Base-by-base conservation (phyloP, 2,329 filamentous ascomycete genomes). In the Diatrype stigma region DNA sequence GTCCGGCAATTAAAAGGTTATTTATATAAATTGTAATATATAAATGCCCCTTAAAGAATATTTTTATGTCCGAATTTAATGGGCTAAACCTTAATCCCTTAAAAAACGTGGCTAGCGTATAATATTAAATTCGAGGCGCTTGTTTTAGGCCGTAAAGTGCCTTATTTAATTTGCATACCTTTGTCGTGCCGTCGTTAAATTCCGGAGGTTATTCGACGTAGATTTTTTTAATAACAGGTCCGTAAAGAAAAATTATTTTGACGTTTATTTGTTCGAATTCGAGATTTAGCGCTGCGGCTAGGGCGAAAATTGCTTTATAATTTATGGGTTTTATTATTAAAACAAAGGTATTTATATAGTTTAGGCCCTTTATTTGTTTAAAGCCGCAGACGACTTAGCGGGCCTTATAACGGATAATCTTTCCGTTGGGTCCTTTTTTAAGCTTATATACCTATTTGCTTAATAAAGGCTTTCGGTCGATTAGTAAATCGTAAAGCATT, bases 231-330 rank as follows among this genome's bases (percentile, higher is more conserved):
- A n/a, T n/a, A n/a, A 34, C 51, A 53, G 34, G 51, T n/a, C n/a
- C n/a, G n/a, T n/a, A n/a, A n/a, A n/a, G n/a, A n/a, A n/a, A n/a
- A n/a, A n/a, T n/a, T n/a, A n/a, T n/a, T n/a, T n/a, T n/a, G 49
- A 16, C 51, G 42, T 51, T 53, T 49, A 53, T 53, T 48, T 53
- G 45, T 47, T 53, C 42, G 4, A 53, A 10, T 51, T 53, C 37
- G 14, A 53, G 40, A 8, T 53, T 45, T 37, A 46, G 51, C 2
- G n/a, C 34, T 16, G 26, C 34, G 12, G 32, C 45, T 28, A 53
- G 38, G 23, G 42, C n/a, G 30, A 53, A 53, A 17, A n/a, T n/a
- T n/a, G n/a, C n/a, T n/a, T n/a, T n/a, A n/a, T n/a, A n/a, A n/a
- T n/a, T n/a, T n/a, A n/a, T n/a, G n/a, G n/a, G n/a, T n/a, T n/a